phyloP scores from a whole-genome alignment of 225 moss, liverwort and hornwort genomes.

The Straminergon stramineum region DNA sequence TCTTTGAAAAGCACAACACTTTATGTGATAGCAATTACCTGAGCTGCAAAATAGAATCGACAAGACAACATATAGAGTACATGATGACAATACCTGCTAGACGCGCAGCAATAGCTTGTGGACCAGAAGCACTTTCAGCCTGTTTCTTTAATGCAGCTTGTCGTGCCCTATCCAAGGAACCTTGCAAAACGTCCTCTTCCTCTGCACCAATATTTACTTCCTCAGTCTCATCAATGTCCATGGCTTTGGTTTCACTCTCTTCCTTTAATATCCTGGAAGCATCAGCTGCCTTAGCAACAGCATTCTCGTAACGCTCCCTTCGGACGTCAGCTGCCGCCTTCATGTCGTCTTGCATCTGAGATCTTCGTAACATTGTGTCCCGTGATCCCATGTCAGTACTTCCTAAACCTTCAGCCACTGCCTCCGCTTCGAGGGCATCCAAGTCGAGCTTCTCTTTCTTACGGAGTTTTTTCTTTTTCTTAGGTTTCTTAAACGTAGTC shows the following conservation, averaged over 20 bases:
- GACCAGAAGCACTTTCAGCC: constrained; percentile 43
- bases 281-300: constrained; percentile 80
- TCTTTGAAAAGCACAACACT: neutral
- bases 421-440: constrained; percentile 95
- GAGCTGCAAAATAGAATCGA: neutral
- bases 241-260: constrained; percentile 33
- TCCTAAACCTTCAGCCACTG: constrained; percentile 81
- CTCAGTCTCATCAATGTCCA: constrained; percentile 64
- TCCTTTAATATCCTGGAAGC: constrained; percentile 73
- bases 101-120: constrained; percentile 62
- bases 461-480: constrained; percentile 97
- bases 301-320: constrained; percentile 76
- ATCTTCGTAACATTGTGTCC: constrained; percentile 43
- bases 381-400: constrained; percentile 71
- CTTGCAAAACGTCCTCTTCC: constrained; percentile 69
- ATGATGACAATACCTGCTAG: constrained; percentile 35
- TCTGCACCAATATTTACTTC: constrained; percentile 47
- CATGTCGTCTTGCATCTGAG: constrained; percentile 59
- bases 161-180: constrained; percentile 76
- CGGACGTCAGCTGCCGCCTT: constrained; percentile 70
- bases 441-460: constrained; percentile 80
- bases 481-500: constrained; percentile 95
- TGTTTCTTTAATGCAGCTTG: constrained; percentile 78
- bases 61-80: neutral
- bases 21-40: neutral